Base-by-base conservation (phyloP, 176 grass and related monocot species). In the Poa pratensis region DNA sequence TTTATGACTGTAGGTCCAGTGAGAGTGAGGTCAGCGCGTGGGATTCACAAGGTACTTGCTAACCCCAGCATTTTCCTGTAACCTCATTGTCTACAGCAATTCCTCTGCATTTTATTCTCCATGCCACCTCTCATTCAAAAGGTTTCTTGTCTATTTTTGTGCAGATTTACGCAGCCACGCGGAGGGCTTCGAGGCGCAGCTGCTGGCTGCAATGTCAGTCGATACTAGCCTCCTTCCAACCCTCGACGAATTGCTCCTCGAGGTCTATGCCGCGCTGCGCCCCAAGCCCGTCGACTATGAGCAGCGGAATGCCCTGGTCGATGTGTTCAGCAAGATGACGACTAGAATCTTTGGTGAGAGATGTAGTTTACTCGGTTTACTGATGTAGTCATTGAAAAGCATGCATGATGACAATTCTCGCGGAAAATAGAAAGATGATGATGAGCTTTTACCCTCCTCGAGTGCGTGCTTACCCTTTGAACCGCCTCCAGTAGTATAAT, bases 281-380 rank as follows among this genome's bases (percentile, higher is more conserved):
- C 95, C 95, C 12, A 91, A 90, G 69, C 79, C 89, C 48, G 26
- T 82, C 48, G 82, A 95, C 39, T 97, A 97, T 73, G 79, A 93
- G 15, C 85, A 95, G 37, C 87, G 95, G 63, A 90, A 63, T 18
- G 13, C 42, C 19, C 70, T 97, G 62, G 76, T 97, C 79, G 73
- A 69, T 55, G 83, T 84, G 69, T 93, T 97, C 42, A 88, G 62
- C 68, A 73, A 64, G 37, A 93, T 93, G 85, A 53, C 76, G 23
- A 69, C 35, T n/a, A 52, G 68, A 69, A 86, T 86, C 43, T 97
- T 94, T 86, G 92, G 40, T 46, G 13, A 58, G 23, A 42, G 49
- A 71, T 10, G 4, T 27, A 2, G 2, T 35, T 52, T 77, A 20
- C 0, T 7, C 8, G 53, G 63, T 40, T 46, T 82, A 18, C 40